A percentile compares a stretch with the other conserved stretches of the same genome.
Conservation (phyloP, 2,329 filamentous ascomycete genomes). For the Xylaria hypoxylon region DNA sequence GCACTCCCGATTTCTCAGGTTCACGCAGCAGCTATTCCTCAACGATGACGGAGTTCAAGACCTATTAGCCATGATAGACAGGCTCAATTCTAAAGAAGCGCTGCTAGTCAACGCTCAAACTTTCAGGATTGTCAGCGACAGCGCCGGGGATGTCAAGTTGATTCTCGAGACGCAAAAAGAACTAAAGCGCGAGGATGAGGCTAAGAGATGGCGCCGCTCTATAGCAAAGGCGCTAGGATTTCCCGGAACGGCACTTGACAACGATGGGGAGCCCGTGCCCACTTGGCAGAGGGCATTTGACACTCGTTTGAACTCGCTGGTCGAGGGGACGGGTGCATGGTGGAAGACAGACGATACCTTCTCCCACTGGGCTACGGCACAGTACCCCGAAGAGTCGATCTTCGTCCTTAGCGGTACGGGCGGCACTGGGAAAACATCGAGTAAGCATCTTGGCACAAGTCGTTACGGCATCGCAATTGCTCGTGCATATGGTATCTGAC, state of each 20-base stretch:
- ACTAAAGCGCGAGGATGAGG: slow-evolving; percentile 49
- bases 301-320: slow-evolving; percentile 47
- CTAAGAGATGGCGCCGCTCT: slow-evolving; percentile 48
- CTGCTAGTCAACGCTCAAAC: slow-evolving; percentile 52
- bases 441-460: slow-evolving; percentile 25
- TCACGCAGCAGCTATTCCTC: slow-evolving; percentile 52
- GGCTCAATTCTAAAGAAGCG: slow-evolving; percentile 51
- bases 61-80: slow-evolving; percentile 50
- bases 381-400: slow-evolving; percentile 41
- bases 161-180: slow-evolving; percentile 49
- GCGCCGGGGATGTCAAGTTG: slow-evolving; percentile 48
- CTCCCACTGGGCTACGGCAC: slow-evolving; percentile 43
- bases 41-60: slow-evolving; percentile 53
- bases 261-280: slow-evolving; percentile 47
- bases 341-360: slow-evolving; percentile 42
- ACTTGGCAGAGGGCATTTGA: slow-evolving; percentile 50
- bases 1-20: slow-evolving; percentile 46
- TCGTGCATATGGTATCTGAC: slow-evolving; percentile 4
- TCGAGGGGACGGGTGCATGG: slow-evolving; percentile 50
- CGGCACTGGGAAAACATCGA: slow-evolving; percentile 51
- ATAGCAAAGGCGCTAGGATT: slow-evolving; percentile 49
- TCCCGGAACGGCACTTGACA: slow-evolving; percentile 46
- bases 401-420: slow-evolving; percentile 48
- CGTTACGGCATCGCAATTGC: background rate
- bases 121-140: slow-evolving; percentile 51